These are phyloP conservation scores for Fusarium equiseti DNA, from an alignment of 2,329 filamentous ascomycete species.

Conservation along the genomic window DNA sequence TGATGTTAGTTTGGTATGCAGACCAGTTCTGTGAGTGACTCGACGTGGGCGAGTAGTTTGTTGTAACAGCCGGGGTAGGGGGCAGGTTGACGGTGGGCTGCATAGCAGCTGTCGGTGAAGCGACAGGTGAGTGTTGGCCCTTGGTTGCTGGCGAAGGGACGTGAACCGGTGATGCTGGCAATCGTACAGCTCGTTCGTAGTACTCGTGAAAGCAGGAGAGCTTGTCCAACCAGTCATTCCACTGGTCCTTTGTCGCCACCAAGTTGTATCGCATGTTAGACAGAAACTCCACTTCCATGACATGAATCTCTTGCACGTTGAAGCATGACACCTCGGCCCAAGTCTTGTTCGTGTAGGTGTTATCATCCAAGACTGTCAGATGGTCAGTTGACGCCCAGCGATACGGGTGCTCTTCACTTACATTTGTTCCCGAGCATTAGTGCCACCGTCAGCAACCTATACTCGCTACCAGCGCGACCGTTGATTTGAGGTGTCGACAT, in stretches of 20 bases:
- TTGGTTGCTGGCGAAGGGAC: slow-evolving; percentile 57
- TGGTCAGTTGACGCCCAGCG: slow-evolving; percentile 37
- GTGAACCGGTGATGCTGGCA: slow-evolving; percentile 57
- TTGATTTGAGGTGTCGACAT: slow-evolving; percentile 89
- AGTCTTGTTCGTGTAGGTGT: slow-evolving; percentile 99
- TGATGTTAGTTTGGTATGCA: slow-evolving; percentile 53
- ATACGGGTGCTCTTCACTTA: slow-evolving; percentile 57
- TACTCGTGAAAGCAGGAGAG: slow-evolving; percentile 86
- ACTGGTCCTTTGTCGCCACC: slow-evolving; percentile 86
- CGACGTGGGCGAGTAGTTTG: slow-evolving; percentile 57
- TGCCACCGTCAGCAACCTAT: slow-evolving; percentile 90
- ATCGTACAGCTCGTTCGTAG: slow-evolving; percentile 75
- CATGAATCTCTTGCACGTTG: slow-evolving; percentile 92
- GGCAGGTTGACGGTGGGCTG: slow-evolving; percentile 49
- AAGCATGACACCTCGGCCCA: slow-evolving; percentile 99
- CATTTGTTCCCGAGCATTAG: slow-evolving; percentile 99
- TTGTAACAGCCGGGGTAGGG: slow-evolving; percentile 50
- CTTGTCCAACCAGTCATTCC: slow-evolving; percentile 88
- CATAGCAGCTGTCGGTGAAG: slow-evolving; percentile 61
- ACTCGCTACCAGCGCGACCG: slow-evolving; percentile 93
- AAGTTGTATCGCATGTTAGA: slow-evolving; percentile 98
- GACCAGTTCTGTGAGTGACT: slow-evolving; percentile 56
- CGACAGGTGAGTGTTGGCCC: slow-evolving; percentile 59
- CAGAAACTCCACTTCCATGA: slow-evolving; percentile 99
- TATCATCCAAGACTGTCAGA: slow-evolving; percentile 87